Percentiles rank a stretch among this genome's conserved stretches.
These are phyloP conservation scores for Acer saccharum DNA, from an alignment of 345 rosid species.

Conservation along the genomic window DNA sequence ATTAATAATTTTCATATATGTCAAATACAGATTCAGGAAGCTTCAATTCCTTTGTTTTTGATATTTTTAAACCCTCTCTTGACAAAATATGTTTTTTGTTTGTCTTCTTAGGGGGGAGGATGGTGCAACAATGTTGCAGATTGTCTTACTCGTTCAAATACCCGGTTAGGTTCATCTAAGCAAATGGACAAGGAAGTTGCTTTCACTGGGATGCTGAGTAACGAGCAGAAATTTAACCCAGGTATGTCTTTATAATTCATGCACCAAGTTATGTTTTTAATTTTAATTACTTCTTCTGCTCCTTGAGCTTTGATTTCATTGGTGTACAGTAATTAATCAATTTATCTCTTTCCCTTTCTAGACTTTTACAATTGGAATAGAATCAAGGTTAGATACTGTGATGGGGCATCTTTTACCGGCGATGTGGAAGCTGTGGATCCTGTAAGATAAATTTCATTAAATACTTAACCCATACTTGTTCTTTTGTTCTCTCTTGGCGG, in stretches of 20 bases:
- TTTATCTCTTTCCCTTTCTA: constrained; percentile 25
- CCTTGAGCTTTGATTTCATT: neutral
- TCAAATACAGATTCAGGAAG: neutral
- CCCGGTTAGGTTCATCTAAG: constrained; percentile 80
- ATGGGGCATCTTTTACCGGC: constrained; percentile 97
- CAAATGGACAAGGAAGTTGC: constrained; percentile 56
- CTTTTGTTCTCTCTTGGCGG: neutral
- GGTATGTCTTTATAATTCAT: constrained; percentile 37
- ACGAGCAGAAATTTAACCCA: constrained; percentile 60
- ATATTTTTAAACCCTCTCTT: neutral
- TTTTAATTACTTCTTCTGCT: neutral
- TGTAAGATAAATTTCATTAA: constrained; percentile 41
- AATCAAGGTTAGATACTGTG: constrained; percentile 89
- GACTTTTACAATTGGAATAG: constrained; percentile 92
- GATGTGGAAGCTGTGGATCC: constrained; percentile 73
- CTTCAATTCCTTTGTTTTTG: neutral
- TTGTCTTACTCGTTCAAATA: constrained; percentile 63
- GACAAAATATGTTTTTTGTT: neutral
- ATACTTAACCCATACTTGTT: neutral
- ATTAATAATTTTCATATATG: no score
- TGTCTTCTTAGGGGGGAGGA: constrained; percentile 76
- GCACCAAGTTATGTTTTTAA: neutral
- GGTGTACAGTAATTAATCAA: neutral
- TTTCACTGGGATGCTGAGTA: constrained; percentile 85
- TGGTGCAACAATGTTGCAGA: constrained; percentile 80